These are phyloP conservation scores for Whalleya microplaca DNA, from an alignment of 2,329 filamentous ascomycete genomes.

Conservation along the genomic window DNA sequence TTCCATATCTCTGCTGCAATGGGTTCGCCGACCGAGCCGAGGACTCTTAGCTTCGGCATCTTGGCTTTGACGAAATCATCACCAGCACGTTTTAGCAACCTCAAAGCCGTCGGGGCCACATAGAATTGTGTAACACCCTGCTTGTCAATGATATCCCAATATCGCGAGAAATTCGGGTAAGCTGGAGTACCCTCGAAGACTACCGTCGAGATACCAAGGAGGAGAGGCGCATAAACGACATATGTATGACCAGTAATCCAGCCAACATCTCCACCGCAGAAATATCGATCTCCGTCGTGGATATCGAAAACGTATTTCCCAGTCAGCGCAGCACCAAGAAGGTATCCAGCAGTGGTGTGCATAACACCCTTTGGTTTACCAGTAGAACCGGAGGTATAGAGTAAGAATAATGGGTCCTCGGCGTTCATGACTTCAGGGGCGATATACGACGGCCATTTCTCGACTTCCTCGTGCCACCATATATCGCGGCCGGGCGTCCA, in stretches of 20 bases:
- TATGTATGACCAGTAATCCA: constrained; percentile 99
- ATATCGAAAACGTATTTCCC: constrained; percentile 99
- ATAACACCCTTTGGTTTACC: constrained; percentile 99
- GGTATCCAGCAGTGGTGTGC: constrained; percentile 95
- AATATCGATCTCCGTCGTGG: constrained; percentile 90
- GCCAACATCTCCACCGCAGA: constrained; percentile 96
- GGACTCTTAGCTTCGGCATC: constrained; percentile 86
- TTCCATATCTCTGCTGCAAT: constrained; percentile 99
- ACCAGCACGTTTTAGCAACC: constrained; percentile 92
- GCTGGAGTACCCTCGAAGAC: constrained; percentile 98
- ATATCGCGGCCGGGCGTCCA: constrained; percentile 87
- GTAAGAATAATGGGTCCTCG: constrained; percentile 94
- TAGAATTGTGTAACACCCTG: constrained; percentile 98
- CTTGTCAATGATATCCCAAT: constrained; percentile 98
- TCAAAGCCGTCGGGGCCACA: constrained; percentile 91
- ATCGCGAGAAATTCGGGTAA: constrained; percentile 96
- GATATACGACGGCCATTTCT: constrained; percentile 94
- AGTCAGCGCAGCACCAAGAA: constrained; percentile 90
- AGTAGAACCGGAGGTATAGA: constrained; percentile 97
- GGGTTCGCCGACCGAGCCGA: constrained; percentile 95
- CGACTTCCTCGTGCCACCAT: constrained; percentile 99
- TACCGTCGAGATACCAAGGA: constrained; percentile 91
- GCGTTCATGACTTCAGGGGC: constrained; percentile 87
- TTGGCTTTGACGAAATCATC: constrained; percentile 87
- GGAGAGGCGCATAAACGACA: constrained; percentile 91